Evolutionary conservation across 352 stramenopile genomes (phyloP).

Genomic region (Phytophthora cajani): DNA sequence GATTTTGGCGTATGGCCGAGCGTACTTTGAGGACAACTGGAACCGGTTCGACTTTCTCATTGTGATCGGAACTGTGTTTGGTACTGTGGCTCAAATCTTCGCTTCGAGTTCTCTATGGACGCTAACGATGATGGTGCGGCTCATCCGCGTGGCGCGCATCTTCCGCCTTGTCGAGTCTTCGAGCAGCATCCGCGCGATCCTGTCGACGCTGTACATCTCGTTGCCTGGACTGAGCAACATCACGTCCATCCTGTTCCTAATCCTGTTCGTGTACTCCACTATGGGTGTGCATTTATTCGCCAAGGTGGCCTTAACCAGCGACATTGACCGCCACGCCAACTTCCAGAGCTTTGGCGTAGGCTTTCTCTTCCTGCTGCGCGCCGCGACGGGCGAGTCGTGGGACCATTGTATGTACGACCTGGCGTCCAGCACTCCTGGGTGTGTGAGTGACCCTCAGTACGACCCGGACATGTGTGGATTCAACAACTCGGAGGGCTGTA

Average conservation of each 20-base stretch:
- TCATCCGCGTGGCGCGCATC: constrained; percentile 89
- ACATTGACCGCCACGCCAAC: constrained; percentile 88
- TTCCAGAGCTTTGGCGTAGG: constrained; percentile 90
- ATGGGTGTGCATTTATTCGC: constrained; percentile 93
- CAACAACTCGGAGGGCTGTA: constrained; percentile 56
- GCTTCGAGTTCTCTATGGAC: constrained; percentile 53
- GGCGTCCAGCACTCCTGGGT: constrained; percentile 34
- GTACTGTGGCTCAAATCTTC: constrained; percentile 54
- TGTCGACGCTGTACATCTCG: constrained; percentile 89
- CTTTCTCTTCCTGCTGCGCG: constrained; percentile 86
- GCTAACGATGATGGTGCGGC: constrained; percentile 81
- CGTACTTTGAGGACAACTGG: constrained; percentile 85
- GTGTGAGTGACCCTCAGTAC: constrained; percentile 53
- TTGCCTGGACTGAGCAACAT: constrained; percentile 91
- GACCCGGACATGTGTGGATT: constrained; percentile 69
- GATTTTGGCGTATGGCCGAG: constrained; percentile 68
- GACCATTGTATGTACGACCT: constrained; percentile 91
- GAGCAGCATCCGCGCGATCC: constrained; percentile 82
- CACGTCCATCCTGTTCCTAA: constrained; percentile 87
- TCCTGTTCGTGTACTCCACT: constrained; percentile 93
- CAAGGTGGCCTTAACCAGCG: constrained; percentile 67
- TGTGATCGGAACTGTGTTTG: constrained; percentile 57
- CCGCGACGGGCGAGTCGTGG: constrained; percentile 92
- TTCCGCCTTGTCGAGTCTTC: constrained; percentile 80
- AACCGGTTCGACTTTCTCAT: constrained; percentile 89